Base-by-base conservation (phyloP, 257 asterid species). In the Petunia axillaris region DNA sequence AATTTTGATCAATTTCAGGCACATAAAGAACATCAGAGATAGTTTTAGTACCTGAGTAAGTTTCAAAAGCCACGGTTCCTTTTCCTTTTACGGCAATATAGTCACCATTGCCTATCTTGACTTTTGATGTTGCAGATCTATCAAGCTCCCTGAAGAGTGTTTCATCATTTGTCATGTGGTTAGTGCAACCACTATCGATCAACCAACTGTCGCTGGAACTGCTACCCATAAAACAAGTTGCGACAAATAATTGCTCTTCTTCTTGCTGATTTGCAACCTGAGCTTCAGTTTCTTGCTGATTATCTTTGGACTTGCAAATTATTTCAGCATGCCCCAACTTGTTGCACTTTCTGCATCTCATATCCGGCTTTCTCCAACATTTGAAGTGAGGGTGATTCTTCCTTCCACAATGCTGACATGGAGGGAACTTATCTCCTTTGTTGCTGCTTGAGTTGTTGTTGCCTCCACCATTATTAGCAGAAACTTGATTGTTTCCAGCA, bases 131-230 rank as follows among this genome's bases (percentile, higher is more conserved):
- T 2, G 1, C 35, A 59, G 53, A 78, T 77, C 38, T 43, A 38
- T 65, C 70, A 66, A 65, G 3, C 14, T 80, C 79, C 36, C 36
- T 80, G 25, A 80, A 68, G 11, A 55, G 44, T 3, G n/a, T 70
- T 50, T 11, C 6, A 14, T 81, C 63, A 41, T 5, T 6, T 0
- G 55, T 71, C 63, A 75, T 81, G 53, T 75, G 79, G 35, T 52
- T 57, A 1, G 74, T 80, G 2, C 79, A 70, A 13, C 64, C 73
- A 38, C 67, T 70, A 39, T 77, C 60, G 1, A 77, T 59, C 2
- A 77, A 10, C 36, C 46, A 77, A 0, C 44, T 25, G 0, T 43
- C 58, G 16, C 48, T 67, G 10, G 50, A 39, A 37, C 1, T 11
- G 3, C 2, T 50, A 10, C 15, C 5, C 4, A 46, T 43, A 41